These are phyloP conservation scores for Trichoderma gracile DNA, from an alignment of 2,329 filamentous ascomycete genomes.

Conservation along the genomic window DNA sequence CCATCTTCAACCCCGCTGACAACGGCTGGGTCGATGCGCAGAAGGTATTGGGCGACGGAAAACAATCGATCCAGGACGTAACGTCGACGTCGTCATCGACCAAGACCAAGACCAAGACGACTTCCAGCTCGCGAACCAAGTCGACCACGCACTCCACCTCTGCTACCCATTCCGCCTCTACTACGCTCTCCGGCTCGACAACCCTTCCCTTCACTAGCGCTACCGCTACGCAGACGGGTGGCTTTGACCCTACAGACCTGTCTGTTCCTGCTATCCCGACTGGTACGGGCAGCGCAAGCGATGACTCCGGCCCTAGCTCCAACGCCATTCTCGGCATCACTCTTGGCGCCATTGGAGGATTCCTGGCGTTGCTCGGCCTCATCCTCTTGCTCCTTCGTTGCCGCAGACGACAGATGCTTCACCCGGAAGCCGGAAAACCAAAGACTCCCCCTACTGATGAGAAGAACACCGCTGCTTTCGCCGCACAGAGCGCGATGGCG, in stretches of 20 bases:
- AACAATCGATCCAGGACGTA: slow-evolving; percentile 36
- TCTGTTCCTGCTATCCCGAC: slow-evolving; percentile 31
- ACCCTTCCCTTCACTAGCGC: slow-evolving; percentile 29
- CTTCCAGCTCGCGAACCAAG: slow-evolving; percentile 10
- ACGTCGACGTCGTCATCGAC: slow-evolving; percentile 33
- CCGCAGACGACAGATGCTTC: slow-evolving; percentile 56
- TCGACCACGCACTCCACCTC: slow-evolving; percentile 31
- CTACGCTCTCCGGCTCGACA: slow-evolving; percentile 30
- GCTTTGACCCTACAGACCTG: slow-evolving; percentile 28
- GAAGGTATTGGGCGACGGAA: slow-evolving; percentile 56
- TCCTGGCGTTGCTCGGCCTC: slow-evolving; percentile 68
- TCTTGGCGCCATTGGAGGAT: slow-evolving; percentile 76
- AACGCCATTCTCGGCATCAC: slow-evolving; percentile 75
- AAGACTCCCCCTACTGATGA: slow-evolving; percentile 53
- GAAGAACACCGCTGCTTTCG: slow-evolving; percentile 56
- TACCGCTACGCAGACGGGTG: slow-evolving; percentile 26
- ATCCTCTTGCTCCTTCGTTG: slow-evolving; percentile 61
- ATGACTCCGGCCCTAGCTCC: slow-evolving; percentile 41
- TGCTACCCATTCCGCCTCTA: slow-evolving; percentile 30
- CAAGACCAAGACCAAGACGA: slow-evolving; percentile 12
- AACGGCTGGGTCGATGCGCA: slow-evolving; percentile 80
- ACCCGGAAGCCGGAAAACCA: slow-evolving; percentile 49
- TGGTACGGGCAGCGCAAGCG: slow-evolving; percentile 28
- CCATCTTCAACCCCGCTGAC: slow-evolving; percentile 72
- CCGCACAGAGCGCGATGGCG: slow-evolving; percentile 46